Conservation (phyloP, 2,329 filamentous ascomycete genomes). For the Monosporascus sp. region DNA sequence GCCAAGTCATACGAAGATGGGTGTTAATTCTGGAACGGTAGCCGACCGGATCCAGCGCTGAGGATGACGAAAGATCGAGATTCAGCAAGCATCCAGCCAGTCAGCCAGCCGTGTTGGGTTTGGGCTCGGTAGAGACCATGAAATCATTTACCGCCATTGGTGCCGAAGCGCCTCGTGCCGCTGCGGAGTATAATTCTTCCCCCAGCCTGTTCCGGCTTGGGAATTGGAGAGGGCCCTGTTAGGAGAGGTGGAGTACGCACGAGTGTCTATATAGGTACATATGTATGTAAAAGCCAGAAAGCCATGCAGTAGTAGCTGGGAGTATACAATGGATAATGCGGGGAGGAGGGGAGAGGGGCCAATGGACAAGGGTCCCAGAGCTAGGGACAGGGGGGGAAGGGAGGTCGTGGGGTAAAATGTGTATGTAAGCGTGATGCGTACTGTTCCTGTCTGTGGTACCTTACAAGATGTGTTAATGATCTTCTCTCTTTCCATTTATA, state of each 20-base stretch:
- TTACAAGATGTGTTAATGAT: no score
- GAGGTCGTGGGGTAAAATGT: neutral
- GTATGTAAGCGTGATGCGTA: neutral
- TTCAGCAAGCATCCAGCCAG: constrained; percentile 13
- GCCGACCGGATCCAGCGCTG: neutral
- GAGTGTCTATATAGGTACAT: no score
- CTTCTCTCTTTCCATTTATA: no score
- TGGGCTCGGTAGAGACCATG: neutral
- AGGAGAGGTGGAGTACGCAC: no score
- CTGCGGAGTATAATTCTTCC: constrained; percentile 10
- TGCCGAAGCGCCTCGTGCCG: constrained; percentile 16
- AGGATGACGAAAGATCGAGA: constrained; percentile 13
- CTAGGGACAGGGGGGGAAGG: neutral
- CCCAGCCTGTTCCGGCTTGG: constrained; percentile 10
- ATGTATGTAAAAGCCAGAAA: no score
- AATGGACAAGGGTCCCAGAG: neutral
- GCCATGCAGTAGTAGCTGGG: neutral
- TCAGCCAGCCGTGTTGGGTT: constrained; percentile 1
- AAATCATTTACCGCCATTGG: constrained; percentile 23
- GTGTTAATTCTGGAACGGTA: no score
- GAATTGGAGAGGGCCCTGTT: neutral
- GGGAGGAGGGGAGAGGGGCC: neutral
- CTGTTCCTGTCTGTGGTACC: no score
- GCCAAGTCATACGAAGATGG: no score
- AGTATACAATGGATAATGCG: neutral